Evolutionary conservation across 169 alveolate genomes (phyloP).

Genomic region (Babesia bovis): DNA sequence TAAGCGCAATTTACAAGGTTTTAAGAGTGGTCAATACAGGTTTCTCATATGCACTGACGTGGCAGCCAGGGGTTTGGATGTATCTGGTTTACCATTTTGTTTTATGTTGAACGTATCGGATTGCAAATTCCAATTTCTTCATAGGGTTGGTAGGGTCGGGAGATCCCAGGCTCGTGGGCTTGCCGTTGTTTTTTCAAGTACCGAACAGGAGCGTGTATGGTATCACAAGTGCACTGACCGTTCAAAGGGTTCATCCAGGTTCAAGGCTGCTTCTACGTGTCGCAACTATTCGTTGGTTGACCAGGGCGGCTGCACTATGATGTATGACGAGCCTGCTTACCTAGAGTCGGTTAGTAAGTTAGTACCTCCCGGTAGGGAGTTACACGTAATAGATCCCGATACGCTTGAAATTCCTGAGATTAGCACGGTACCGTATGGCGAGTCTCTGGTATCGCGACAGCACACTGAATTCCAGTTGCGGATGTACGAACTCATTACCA

Average conservation of each 20-base stretch:
- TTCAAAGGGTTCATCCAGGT: slow-evolving; percentile 7
- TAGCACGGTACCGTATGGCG: no score
- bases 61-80: no score
- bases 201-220: slow-evolving; percentile 66
- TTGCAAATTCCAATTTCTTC: slow-evolving; percentile 61
- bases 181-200: slow-evolving; percentile 57
- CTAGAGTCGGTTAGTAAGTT: slow-evolving; percentile 34
- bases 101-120: slow-evolving; percentile 64
- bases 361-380: slow-evolving; percentile 30
- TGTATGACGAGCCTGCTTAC: slow-evolving; percentile 59
- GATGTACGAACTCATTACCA: no score
- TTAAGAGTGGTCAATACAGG: no score
- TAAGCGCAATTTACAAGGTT: no score
- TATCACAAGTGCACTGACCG: slow-evolving; percentile 62
- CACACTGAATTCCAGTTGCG: no score
- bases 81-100: no score
- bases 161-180: slow-evolving; percentile 62
- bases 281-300: slow-evolving; percentile 59
- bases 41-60: no score
- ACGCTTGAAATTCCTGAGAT: not conserved
- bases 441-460: no score
- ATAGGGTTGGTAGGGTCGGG: slow-evolving; percentile 69
- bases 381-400: not conserved
- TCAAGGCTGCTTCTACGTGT: slow-evolving; percentile 22
- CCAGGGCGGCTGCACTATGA: slow-evolving; percentile 60